These are phyloP conservation scores for Pichia sp. DNA, from an alignment of 1,139 yeast genomes.

Conservation along the genomic window DNA sequence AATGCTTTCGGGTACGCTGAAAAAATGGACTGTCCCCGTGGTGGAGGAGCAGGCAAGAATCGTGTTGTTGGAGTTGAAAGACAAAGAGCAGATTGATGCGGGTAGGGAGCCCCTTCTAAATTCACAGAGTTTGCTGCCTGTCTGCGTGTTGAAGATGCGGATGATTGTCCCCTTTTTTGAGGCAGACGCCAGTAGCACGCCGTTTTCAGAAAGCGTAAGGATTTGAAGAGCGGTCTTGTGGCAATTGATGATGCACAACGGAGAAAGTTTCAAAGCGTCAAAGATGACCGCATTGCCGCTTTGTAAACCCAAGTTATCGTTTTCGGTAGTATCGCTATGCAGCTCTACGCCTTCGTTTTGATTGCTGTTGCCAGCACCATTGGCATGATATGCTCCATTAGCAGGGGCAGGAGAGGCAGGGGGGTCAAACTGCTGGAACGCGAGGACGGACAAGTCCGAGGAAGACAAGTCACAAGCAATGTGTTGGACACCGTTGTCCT, in stretches of 20 bases:
- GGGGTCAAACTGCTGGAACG: constrained; percentile 32
- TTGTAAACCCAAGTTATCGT: neutral
- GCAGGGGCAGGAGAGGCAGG: neutral
- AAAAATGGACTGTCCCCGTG: constrained; percentile 66
- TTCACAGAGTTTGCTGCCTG: constrained; percentile 41
- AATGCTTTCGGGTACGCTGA: constrained; percentile 36
- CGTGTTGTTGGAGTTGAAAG: constrained; percentile 47
- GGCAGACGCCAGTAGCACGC: constrained; percentile 58
- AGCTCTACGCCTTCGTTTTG: neutral
- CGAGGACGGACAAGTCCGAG: constrained; percentile 46
- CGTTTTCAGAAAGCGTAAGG: constrained; percentile 48
- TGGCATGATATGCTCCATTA: neutral
- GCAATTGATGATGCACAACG: constrained; percentile 55
- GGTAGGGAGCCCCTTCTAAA: constrained; percentile 68
- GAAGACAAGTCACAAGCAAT: constrained; percentile 43
- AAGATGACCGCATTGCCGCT: constrained; percentile 41
- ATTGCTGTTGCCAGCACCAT: neutral
- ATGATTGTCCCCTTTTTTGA: constrained; percentile 70
- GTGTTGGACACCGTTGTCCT: constrained; percentile 20
- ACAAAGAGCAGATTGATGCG: constrained; percentile 51
- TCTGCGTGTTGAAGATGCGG: constrained; percentile 43
- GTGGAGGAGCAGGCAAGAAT: constrained; percentile 65
- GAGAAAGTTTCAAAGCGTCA: constrained; percentile 54
- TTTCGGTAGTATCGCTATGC: neutral
- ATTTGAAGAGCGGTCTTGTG: constrained; percentile 51